A percentile compares a stretch with the other conserved stretches of the same genome.
These are phyloP conservation scores for Trichoderma harzianum DNA, from an alignment of 2,329 filamentous ascomycete genomes.

Conservation along the genomic window DNA sequence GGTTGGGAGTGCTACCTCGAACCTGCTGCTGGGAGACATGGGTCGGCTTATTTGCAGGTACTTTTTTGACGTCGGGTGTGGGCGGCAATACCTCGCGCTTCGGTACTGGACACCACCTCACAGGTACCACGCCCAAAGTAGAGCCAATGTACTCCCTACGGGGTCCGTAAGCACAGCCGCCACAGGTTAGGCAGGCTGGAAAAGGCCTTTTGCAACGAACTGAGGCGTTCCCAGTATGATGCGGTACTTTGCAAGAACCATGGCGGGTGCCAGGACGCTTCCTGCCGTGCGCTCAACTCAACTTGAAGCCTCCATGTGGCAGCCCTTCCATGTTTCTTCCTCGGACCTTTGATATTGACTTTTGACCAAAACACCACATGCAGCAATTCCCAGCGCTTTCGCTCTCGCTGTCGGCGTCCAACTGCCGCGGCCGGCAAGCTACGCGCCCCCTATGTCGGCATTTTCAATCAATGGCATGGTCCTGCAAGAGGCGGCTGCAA, in stretches of 20 bases:
- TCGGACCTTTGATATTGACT: background rate
- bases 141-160: background rate
- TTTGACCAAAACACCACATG: background rate
- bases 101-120: background rate
- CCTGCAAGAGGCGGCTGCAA: background rate
- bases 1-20: background rate
- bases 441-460: background rate
- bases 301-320: background rate
- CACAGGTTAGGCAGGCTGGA: background rate
- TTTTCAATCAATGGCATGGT: background rate
- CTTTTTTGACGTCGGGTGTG: background rate
- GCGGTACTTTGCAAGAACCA: background rate
- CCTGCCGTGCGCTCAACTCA: background rate
- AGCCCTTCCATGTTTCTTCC: background rate
- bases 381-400: background rate
- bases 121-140: background rate
- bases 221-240: background rate
- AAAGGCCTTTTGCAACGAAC: background rate
- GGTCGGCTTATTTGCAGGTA: background rate
- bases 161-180: background rate
- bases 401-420: background rate
- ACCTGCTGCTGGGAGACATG: background rate
- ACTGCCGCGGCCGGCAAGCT: background rate
- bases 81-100: background rate
- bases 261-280: background rate